Conservation (phyloP, 345 rosid genomes). For the Combretum micranthum region DNA sequence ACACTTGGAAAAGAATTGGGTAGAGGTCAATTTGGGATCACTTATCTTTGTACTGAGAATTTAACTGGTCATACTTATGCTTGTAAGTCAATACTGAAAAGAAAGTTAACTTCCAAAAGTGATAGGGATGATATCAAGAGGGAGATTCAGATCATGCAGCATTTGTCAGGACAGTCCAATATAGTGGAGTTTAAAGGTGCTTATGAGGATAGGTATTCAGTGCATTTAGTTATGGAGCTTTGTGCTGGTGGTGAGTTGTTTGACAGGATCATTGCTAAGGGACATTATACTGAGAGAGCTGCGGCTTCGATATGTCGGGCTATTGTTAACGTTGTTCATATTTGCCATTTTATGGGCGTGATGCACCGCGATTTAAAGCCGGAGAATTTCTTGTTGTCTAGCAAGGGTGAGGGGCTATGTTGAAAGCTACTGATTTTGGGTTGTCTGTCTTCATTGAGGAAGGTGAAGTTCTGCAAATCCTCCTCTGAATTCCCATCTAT, state of each 20-base stretch:
- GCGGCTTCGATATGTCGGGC: not conserved
- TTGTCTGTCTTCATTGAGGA: not conserved
- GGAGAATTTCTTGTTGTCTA: not conserved
- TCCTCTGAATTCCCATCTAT: too few relatives aligned
- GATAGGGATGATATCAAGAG: conserved; percentile 3
- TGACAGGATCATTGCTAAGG: conserved; percentile 1
- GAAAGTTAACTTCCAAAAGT: not conserved
- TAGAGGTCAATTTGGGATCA: not conserved
- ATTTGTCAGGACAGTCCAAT: conserved; percentile 3
- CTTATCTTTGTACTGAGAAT: not conserved
- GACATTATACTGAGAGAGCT: conserved; percentile 3
- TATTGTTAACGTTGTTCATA: not conserved
- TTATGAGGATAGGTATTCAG: not conserved
- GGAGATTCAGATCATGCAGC: conserved; percentile 1
- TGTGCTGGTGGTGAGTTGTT: conserved; percentile 1
- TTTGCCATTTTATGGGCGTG: not conserved
- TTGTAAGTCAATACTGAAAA: not conserved
- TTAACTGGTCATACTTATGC: not conserved
- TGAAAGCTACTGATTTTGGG: conserved; percentile 1
- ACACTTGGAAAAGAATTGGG: conserved; percentile 2
- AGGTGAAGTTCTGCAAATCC: not conserved
- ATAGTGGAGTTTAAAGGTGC: conserved; percentile 3
- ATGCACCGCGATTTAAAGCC: not conserved
- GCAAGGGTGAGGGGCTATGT: not conserved
- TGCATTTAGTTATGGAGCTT: conserved; percentile 3